Base-by-base conservation (phyloP, 169 alveolate genomes). In the Eimeria falciformis region DNA sequence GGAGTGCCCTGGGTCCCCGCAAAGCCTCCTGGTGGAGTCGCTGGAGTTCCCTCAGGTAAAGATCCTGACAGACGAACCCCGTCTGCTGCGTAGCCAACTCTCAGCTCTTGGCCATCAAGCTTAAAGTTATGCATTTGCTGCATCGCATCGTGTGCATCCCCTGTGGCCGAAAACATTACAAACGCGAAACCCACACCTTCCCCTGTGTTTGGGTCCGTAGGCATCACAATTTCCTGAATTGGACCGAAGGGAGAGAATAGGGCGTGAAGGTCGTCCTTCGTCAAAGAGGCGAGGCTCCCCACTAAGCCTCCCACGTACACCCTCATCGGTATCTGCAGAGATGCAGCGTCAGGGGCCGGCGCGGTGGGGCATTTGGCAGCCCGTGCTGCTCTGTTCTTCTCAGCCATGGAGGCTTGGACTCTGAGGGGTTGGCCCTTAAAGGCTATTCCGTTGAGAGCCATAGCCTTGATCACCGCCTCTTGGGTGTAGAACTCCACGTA, bases 351-450 rank as follows among this genome's bases (percentile, higher is more conserved):
- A 65, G 93, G 92, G 71, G 92, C 91, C 12, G 83, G 94, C 53
- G 88, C 92, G 91, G 95, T 96, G 69, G 75, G 96, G 93, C 91
- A 94, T 94, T 97, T 98, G 27, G 98, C 98, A 0, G 99, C 99
- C 53, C 97, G 96, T 9, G 99, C 99, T 46, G 99, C 99, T 81
- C 99, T 95, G 95, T 99, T 99, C 95, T 98, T 99, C 94, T 99
- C 99, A 2, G 99, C 99, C 96, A 98, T 99, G 37, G 99, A 98
- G 25, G 99, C 97, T 92, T 98, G 98, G 43, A 99, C 98, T 11
- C 97, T 95, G 6, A 97, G 84, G 4, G 99, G 97, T 87, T 97
- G 97, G 25, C 99, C 99, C 92, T 96, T 96, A 62, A 98, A 91
- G 92, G 95, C 95, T 81, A 96, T 96, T 0, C 99, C 99, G 84